Percentiles rank a stretch among this genome's conserved stretches.
These are phyloP conservation scores for Filosporella fistucella DNA, from an alignment of 495 filamentous ascomycete species.

Conservation along the genomic window DNA sequence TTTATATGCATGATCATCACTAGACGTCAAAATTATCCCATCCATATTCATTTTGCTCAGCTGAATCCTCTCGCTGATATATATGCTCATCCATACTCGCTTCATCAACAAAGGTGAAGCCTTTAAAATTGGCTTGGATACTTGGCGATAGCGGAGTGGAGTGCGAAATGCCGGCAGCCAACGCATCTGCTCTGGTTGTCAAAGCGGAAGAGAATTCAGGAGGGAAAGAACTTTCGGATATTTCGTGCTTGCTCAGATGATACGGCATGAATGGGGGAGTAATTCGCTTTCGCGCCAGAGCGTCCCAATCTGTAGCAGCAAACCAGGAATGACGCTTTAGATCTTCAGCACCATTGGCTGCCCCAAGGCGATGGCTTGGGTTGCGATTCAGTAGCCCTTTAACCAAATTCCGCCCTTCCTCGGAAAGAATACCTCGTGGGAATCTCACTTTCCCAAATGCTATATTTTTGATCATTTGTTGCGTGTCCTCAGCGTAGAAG, in stretches of 20 bases:
- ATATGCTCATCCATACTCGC: conserved; percentile 92
- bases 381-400: conserved; percentile 97
- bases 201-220: conserved; percentile 74
- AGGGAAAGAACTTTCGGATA: conserved; percentile 95
- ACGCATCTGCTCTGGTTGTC: conserved; percentile 80
- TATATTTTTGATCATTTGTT: conserved; percentile 99
- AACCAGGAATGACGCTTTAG: conserved; percentile 95
- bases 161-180: conserved; percentile 68
- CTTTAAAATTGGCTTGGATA: conserved; percentile 96
- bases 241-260: conserved; percentile 88
- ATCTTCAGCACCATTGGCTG: conserved; percentile 87
- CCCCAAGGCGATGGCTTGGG: conserved; percentile 90
- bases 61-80: conserved; percentile 48
- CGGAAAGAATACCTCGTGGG: conserved; percentile 89
- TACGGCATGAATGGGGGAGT: conserved; percentile 98
- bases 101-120: conserved; percentile 98
- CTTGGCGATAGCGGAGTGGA: conserved; percentile 92
- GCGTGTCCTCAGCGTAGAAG: conserved; percentile 97
- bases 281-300: conserved; percentile 79
- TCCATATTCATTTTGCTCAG: conserved; percentile 77
- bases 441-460: conserved; percentile 98
- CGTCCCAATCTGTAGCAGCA: conserved; percentile 86
- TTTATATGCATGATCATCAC: no score
- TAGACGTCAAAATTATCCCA: no score
- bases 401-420: conserved; percentile 94